phyloP scores from a whole-genome alignment of 371 early-diverging fungal species.

The Mucor irregularis region DNA sequence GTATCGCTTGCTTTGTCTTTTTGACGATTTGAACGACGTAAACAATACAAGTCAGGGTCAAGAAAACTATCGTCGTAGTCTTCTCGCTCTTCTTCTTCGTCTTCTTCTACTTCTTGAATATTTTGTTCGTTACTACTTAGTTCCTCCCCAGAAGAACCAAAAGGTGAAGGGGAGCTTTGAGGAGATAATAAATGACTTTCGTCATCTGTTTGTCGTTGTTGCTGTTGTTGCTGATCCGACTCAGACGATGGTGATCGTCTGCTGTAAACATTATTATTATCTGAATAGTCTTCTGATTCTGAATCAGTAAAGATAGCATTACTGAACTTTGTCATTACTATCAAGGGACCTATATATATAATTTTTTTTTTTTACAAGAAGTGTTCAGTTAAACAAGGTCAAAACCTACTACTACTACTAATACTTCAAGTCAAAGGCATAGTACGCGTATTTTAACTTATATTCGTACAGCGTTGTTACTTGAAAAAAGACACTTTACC shows the following conservation, averaged over 20 bases:
- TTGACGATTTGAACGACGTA: slow-evolving; percentile 22
- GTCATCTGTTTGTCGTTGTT: slow-evolving; percentile 9
- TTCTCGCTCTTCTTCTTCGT: not conserved
- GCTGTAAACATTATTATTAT: not conserved
- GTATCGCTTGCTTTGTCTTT: slow-evolving; percentile 7
- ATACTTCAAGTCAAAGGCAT: no score
- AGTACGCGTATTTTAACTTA: not conserved
- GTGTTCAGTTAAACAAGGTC: no score
- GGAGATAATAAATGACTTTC: slow-evolving; percentile 5
- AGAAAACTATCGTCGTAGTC: slow-evolving; percentile 8
- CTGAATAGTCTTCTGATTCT: slow-evolving; percentile 11
- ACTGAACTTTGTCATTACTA: no score
- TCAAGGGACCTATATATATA: no score
- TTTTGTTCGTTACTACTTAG: slow-evolving; percentile 1
- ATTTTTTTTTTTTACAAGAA: no score
- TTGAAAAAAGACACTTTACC: not conserved
- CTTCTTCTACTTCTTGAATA: not conserved
- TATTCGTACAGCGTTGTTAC: no score
- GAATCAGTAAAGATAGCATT: slow-evolving; percentile 14
- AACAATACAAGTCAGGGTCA: slow-evolving; percentile 30
- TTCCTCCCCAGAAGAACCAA: slow-evolving; percentile 1
- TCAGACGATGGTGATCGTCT: not conserved
- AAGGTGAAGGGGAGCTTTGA: slow-evolving; percentile 22
- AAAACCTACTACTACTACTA: no score
- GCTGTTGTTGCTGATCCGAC: not conserved